Evolutionary conservation across 345 rosid genomes (phyloP).

Genomic region (Turnera subulata): DNA sequence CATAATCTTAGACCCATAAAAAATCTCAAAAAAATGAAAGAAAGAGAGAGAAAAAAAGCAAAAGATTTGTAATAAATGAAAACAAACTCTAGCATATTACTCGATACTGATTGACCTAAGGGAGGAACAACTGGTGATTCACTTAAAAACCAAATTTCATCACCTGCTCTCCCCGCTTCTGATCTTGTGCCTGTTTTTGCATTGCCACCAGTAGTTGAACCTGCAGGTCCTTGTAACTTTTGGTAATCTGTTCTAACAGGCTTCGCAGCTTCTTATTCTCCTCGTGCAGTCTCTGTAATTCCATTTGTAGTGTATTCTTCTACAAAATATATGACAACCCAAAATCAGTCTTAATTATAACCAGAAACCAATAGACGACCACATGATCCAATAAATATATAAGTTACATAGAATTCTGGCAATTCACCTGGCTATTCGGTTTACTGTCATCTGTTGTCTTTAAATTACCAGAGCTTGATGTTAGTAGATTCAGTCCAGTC

Average conservation of each 20-base stretch:
- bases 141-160: conserved; percentile 1
- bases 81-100: too few species aligned
- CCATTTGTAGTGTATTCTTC: conserved; percentile 40
- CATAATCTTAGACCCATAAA: too few species aligned
- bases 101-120: background rate
- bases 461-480: conserved; percentile 39
- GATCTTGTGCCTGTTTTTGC: conserved; percentile 43
- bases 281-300: conserved; percentile 52
- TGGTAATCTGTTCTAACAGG: conserved; percentile 59
- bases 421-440: conserved; percentile 45
- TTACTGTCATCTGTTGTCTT: conserved; percentile 22
- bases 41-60: too few species aligned
- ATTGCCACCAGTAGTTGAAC: conserved; percentile 53
- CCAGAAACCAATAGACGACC: too few species aligned
- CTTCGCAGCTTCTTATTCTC: conserved; percentile 65
- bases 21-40: too few species aligned
- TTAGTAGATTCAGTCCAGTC: conserved; percentile 52
- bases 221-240: conserved; percentile 53
- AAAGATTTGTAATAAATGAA: too few species aligned
- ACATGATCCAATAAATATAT: background rate
- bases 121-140: background rate
- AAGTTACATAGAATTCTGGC: background rate
- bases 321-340: conserved; percentile 13
- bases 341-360: too few species aligned
- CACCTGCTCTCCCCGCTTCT: conserved; percentile 38